Conservation (phyloP, 805 yeast species). For the Metschnikowia baotianmanensis region DNA sequence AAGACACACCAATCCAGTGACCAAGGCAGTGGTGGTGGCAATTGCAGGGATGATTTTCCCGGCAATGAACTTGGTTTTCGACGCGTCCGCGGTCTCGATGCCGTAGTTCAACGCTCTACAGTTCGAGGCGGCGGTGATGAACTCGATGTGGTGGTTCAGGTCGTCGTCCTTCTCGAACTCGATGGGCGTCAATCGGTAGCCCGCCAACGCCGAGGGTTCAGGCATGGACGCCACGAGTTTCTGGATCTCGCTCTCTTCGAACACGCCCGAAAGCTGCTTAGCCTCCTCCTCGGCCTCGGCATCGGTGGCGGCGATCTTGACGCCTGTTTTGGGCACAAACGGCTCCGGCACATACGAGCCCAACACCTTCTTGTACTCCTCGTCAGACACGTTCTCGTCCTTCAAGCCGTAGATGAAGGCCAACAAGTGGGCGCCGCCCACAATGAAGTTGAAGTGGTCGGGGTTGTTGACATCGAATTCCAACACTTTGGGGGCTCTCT, state of each 20-base stretch:
- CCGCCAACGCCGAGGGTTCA: constrained; percentile 82
- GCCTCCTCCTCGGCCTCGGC: constrained; percentile 87
- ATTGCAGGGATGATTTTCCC: constrained; percentile 98
- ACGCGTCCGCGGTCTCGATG: constrained; percentile 84
- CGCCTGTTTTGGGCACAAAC: constrained; percentile 71
- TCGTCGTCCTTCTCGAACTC: constrained; percentile 99
- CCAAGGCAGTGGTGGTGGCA: constrained; percentile 98
- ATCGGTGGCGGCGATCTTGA: constrained; percentile 81
- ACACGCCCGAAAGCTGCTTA: constrained; percentile 30
- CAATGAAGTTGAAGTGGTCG: constrained; percentile 79
- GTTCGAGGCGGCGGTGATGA: constrained; percentile 93
- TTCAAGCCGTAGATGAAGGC: constrained; percentile 89
- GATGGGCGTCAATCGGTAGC: constrained; percentile 81
- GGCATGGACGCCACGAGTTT: constrained; percentile 78
- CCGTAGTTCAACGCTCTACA: constrained; percentile 90
- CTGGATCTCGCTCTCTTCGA: constrained; percentile 64
- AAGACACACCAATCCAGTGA: constrained; percentile 89
- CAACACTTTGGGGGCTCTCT: constrained; percentile 91
- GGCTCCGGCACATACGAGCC: constrained; percentile 43
- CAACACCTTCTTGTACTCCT: constrained; percentile 55
- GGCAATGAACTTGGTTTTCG: constrained; percentile 93
- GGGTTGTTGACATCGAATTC: constrained; percentile 69
- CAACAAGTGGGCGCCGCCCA: constrained; percentile 86
- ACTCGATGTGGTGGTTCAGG: constrained; percentile 92
- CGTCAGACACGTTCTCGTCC: constrained; percentile 60